Evolutionary conservation across 495 filamentous ascomycete species (phyloP), one percentile per base, ranked within the genome.

Genomic region (Xylaria flabelliformis): DNA sequence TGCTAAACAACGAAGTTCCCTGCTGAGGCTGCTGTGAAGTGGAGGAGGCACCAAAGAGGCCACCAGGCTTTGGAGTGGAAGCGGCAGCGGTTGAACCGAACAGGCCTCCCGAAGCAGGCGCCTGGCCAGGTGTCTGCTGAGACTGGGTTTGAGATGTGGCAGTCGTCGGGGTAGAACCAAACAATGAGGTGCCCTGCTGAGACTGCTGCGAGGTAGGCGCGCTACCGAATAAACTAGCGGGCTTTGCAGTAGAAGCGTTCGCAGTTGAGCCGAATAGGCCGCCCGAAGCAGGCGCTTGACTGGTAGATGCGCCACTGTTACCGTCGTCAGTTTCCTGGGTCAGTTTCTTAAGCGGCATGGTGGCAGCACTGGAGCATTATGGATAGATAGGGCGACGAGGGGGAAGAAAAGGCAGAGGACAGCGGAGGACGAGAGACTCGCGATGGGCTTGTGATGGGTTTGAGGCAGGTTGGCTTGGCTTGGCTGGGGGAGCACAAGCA

Each of bases 211-310:
- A 81, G 75, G 85, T 83, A 64, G 53, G 15, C 36, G 83, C 75
- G 58, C 82, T 42, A 56, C 87, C 88, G 78, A 91, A 91, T 66
- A 90, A 78, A 48, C 83, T 82, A 39, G 85, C 82, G 12, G 81
- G 81, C 71, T 78, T 86, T 42, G 85, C 79, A 19, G 83, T 80
- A 10, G 84, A 80, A 42, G 77, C 32, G 41, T 73, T 74, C 29
- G 73, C 70, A 29, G 75, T 67, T 46, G 81, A 76, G 63, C 72
- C 75, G 61, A 80, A 81, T 50, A 79, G 72, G 24, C 76, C 73
- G 19, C 73, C 73, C n/a, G 73, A 71, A 58, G 77, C 80, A 42
- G 84, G 71, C 63, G 82, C 78, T 72, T 87, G 86, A 50, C 69
- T 71, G n/a, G 80, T 79, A 65, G 64, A 78, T 56, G 75, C 79